phyloP scores from a whole-genome alignment of 805 yeast species.

The Candida adriatica region DNA sequence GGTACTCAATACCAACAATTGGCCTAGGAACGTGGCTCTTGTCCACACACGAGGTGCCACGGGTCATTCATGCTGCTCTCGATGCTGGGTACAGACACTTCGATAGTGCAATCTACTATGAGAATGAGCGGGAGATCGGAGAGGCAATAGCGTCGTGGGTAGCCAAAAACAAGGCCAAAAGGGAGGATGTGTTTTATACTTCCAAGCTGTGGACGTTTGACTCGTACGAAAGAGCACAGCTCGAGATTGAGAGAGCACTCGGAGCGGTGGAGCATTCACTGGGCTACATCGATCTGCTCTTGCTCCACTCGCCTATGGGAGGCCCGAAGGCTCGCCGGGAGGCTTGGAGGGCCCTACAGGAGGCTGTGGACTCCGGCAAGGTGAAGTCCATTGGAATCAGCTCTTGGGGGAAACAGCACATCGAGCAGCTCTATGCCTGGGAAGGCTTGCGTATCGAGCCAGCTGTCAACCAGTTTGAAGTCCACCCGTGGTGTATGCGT shows the following conservation, averaged over 20 bases:
- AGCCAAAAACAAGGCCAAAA: slow-evolving; percentile 34
- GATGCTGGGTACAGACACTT: slow-evolving; percentile 65
- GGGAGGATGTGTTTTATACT: slow-evolving; percentile 54
- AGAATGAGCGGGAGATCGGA: slow-evolving; percentile 56
- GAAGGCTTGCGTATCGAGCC: slow-evolving; percentile 50
- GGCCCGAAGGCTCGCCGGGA: slow-evolving; percentile 48
- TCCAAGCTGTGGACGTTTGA: slow-evolving; percentile 64
- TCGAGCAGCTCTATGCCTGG: slow-evolving; percentile 61
- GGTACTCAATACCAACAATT: slow-evolving; percentile 46
- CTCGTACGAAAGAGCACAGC: slow-evolving; percentile 41
- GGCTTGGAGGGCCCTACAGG: slow-evolving; percentile 74
- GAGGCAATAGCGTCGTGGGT: slow-evolving; percentile 51
- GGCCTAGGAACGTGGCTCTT: slow-evolving; percentile 51
- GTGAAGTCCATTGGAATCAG: slow-evolving; percentile 74
- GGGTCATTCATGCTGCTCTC: slow-evolving; percentile 50
- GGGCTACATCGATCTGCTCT: slow-evolving; percentile 64
- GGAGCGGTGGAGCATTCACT: slow-evolving; percentile 40
- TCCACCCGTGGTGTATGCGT: slow-evolving; percentile 44
- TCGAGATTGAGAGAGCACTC: slow-evolving; percentile 52
- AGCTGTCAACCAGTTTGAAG: slow-evolving; percentile 66
- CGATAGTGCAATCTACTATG: slow-evolving; percentile 65
- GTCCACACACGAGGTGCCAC: slow-evolving; percentile 31
- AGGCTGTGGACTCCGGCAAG: slow-evolving; percentile 52
- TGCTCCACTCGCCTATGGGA: slow-evolving; percentile 62
- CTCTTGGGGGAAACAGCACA: slow-evolving; percentile 55